Percentiles rank a stretch among this genome's conserved stretches.
These are phyloP conservation scores for Toxoplasma gondii DNA, from an alignment of 169 alveolate species.

Conservation along the genomic window DNA sequence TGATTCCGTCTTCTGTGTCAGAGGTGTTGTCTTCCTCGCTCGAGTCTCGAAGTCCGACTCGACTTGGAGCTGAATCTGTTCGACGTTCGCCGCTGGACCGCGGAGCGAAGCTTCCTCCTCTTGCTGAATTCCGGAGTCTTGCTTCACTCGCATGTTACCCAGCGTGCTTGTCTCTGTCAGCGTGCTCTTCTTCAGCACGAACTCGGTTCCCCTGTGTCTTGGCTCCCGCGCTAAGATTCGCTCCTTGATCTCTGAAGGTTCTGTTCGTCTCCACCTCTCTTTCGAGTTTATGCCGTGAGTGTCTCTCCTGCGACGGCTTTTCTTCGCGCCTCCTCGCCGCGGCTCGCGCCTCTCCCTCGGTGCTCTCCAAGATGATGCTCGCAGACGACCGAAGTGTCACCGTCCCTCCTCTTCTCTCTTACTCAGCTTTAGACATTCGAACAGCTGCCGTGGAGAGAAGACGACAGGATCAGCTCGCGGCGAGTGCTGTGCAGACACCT, in stretches of 20 bases:
- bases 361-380: background rate
- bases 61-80: too few relatives aligned
- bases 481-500: background rate
- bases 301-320: background rate
- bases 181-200: too few relatives aligned
- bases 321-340: background rate
- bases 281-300: background rate
- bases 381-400: background rate
- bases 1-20: too few relatives aligned
- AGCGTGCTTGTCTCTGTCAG: too few relatives aligned
- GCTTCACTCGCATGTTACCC: too few relatives aligned
- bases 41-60: too few relatives aligned
- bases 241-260: background rate
- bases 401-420: background rate
- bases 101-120: too few relatives aligned
- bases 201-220: too few relatives aligned
- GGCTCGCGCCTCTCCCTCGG: background rate
- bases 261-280: background rate
- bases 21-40: too few relatives aligned
- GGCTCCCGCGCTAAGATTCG: background rate
- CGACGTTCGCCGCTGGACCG: too few relatives aligned
- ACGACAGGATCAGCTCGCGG: background rate
- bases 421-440: background rate
- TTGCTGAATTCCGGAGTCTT: too few relatives aligned
- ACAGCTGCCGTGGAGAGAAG: background rate